A percentile compares a stretch with the other conserved stretches of the same genome.
phyloP scores from a whole-genome alignment of 129 eudicot species.

The Pulicaria dysenterica region DNA sequence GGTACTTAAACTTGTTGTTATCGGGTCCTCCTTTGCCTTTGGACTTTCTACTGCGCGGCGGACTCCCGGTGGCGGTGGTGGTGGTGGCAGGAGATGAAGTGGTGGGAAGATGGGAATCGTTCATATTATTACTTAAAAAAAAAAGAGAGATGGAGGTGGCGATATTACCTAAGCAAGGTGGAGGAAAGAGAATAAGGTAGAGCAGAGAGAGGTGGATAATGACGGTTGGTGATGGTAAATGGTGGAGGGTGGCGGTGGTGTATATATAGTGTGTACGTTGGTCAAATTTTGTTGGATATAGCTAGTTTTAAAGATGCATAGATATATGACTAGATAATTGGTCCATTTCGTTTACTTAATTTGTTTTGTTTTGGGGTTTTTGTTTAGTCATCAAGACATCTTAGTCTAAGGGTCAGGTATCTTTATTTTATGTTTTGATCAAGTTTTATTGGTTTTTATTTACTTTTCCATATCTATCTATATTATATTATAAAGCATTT shows the following conservation, averaged over 20 bases:
- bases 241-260: conserved; percentile 79
- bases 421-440: too few species aligned
- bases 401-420: too few species aligned
- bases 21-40: conserved; percentile 79
- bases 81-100: conserved; percentile 26
- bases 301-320: neutral
- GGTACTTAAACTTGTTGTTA: conserved; percentile 59
- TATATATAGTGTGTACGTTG: conserved; percentile 21
- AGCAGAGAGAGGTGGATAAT: conserved; percentile 32
- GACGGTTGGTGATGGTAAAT: conserved; percentile 46
- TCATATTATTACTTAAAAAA: conserved; percentile 22
- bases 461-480: too few species aligned
- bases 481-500: too few species aligned
- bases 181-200: conserved; percentile 22
- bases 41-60: conserved; percentile 27
- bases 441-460: too few species aligned
- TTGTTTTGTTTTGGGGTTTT: too few species aligned
- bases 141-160: conserved; percentile 8
- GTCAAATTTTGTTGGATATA: conserved; percentile 19
- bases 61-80: conserved; percentile 15
- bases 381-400: too few species aligned
- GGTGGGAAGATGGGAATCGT: conserved; percentile 18
- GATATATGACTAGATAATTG: neutral
- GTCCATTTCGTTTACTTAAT: conserved; percentile 8
- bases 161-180: conserved; percentile 37